Conservation (phyloP, 176 grass and related monocot genomes). For the Melocanna baccifera region DNA sequence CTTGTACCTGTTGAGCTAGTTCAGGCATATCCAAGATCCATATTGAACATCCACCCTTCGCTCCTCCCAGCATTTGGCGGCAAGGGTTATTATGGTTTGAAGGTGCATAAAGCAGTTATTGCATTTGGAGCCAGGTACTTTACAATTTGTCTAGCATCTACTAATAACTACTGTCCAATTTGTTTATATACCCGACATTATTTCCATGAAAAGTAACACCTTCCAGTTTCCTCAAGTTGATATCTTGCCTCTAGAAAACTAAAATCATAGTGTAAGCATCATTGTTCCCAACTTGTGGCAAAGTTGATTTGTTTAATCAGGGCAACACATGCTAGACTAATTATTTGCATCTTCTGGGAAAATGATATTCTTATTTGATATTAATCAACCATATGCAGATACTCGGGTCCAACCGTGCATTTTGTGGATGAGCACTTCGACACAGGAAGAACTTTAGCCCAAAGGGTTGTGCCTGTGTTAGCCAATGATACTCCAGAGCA, state of each 20-base stretch:
- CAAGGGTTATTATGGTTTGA: slow-evolving; percentile 80
- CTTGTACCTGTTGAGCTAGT: slow-evolving; percentile 72
- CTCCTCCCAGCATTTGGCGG: slow-evolving; percentile 94
- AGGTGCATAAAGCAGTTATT: slow-evolving; percentile 84
- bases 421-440: slow-evolving; percentile 65
- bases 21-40: slow-evolving; percentile 57
- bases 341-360: background rate
- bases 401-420: slow-evolving; percentile 48
- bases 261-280: background rate
- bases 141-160: slow-evolving; percentile 4
- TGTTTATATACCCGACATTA: background rate
- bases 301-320: background rate
- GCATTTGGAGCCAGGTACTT: slow-evolving; percentile 81
- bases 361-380: background rate
- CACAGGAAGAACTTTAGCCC: slow-evolving; percentile 46
- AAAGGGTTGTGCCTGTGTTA: slow-evolving; percentile 37
- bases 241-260: background rate
- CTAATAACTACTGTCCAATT: background rate
- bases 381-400: slow-evolving; percentile 21
- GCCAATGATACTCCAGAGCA: slow-evolving; percentile 44
- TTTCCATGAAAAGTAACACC: slow-evolving; percentile 25
- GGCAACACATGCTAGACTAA: background rate
- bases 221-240: background rate
- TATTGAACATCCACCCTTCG: slow-evolving; percentile 96
- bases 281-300: background rate